phyloP scores from a whole-genome alignment of 805 yeast genomes.

The Blastobotrys americana region DNA sequence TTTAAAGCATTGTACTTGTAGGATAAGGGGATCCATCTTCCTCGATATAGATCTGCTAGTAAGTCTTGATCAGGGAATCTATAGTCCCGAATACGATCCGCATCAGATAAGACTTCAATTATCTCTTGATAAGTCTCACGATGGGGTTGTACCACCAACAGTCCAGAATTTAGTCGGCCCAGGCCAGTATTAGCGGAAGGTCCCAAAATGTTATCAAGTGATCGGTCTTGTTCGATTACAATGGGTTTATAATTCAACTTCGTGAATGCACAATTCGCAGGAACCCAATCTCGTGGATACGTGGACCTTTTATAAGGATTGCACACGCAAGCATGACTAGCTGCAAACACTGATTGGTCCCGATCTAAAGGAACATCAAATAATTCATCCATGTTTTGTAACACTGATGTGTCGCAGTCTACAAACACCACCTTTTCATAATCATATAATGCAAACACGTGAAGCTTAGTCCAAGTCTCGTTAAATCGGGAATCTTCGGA shows the following conservation, averaged over 20 bases:
- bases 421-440: slow-evolving; percentile 49
- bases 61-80: slow-evolving; percentile 55
- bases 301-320: slow-evolving; percentile 47
- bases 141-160: slow-evolving; percentile 44
- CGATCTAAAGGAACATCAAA: slow-evolving; percentile 40
- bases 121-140: slow-evolving; percentile 36
- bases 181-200: slow-evolving; percentile 40
- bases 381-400: slow-evolving; percentile 52
- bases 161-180: slow-evolving; percentile 53
- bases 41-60: slow-evolving; percentile 46
- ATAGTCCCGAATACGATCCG: slow-evolving; percentile 36
- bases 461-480: slow-evolving; percentile 58
- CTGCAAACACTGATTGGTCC: slow-evolving; percentile 41
- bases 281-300: slow-evolving; percentile 48
- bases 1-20: slow-evolving; percentile 51
- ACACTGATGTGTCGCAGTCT: slow-evolving; percentile 54
- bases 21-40: slow-evolving; percentile 45
- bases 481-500: slow-evolving; percentile 46
- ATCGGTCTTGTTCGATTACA: slow-evolving; percentile 7
- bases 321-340: slow-evolving; percentile 56
- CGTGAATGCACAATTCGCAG: slow-evolving; percentile 46
- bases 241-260: slow-evolving; percentile 10
- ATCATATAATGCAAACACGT: slow-evolving; percentile 44
- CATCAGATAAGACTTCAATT: slow-evolving; percentile 34
- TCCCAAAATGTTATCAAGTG: slow-evolving; percentile 29